Conservation (phyloP, 257 asterid species). For the Solanum sejunctum region DNA sequence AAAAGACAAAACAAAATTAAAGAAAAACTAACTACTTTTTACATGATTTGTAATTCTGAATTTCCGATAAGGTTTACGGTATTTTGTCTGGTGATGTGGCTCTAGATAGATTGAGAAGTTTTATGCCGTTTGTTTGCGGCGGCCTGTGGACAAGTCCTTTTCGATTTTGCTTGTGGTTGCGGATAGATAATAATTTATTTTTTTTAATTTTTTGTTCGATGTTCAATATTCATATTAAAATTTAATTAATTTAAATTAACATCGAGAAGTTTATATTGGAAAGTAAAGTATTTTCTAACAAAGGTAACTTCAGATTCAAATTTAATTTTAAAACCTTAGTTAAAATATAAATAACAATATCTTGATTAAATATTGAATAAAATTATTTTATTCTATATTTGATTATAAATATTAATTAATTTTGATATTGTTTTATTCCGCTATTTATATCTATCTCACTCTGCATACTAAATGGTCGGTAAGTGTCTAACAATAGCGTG, state of each 20-base stretch:
- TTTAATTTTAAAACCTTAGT: too few species aligned
- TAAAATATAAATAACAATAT: too few species aligned
- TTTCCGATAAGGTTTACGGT: neutral
- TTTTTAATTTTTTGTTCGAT: too few species aligned
- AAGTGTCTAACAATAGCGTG: neutral
- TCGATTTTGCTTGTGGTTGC: neutral
- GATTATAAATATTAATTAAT: neutral
- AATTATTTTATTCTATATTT: neutral
- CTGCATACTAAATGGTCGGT: neutral
- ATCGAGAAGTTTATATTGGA: too few species aligned
- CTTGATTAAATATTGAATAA: neutral
- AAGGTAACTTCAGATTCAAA: too few species aligned
- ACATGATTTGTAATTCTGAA: neutral
- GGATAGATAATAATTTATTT: neutral
- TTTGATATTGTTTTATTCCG: neutral
- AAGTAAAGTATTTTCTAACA: too few species aligned
- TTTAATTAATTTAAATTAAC: too few species aligned
- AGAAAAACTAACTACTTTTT: neutral
- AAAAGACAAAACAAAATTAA: neutral
- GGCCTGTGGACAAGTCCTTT: neutral
- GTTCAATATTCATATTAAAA: rapidly evolving
- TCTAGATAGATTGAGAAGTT: neutral
- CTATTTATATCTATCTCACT: neutral
- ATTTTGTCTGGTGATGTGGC: neutral
- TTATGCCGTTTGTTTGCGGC: neutral